Conservation (phyloP, 306 rosid species). For the Inga laurina region DNA sequence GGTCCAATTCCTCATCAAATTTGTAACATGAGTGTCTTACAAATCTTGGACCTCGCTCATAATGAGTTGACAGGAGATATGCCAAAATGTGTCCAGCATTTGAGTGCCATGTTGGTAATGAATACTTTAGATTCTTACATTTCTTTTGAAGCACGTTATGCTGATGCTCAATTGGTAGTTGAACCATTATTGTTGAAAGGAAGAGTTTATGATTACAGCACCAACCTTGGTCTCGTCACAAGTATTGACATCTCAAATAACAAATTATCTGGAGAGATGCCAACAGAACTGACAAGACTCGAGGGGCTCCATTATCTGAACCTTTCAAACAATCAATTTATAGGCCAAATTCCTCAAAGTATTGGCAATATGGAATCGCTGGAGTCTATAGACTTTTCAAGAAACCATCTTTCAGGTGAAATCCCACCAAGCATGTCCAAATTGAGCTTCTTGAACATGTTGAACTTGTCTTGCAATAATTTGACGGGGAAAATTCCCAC, state of each 20-base stretch:
- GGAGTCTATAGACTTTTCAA: no score
- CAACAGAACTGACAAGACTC: neutral
- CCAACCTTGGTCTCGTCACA: neutral
- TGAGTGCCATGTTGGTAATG: neutral
- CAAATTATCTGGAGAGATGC: neutral
- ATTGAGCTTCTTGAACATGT: no score
- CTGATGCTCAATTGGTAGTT: no score
- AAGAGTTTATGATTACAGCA: neutral
- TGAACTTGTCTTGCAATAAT: no score
- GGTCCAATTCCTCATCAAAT: neutral
- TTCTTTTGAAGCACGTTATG: no score
- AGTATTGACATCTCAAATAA: neutral
- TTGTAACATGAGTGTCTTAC: neutral
- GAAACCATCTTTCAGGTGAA: no score
- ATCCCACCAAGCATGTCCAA: no score
- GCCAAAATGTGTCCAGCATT: neutral
- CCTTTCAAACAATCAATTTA: no score
- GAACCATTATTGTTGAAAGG: neutral
- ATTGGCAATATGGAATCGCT: no score
- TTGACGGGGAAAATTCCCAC: no score
- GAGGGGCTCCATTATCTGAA: neutral
- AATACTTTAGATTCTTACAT: neutral
- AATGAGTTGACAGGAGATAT: neutral
- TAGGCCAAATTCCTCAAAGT: no score
- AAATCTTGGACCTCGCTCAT: neutral